Evolutionary conservation across 305 asterid genomes (phyloP), one percentile per base, ranked within the genome.

Genomic region (Solanum hybrid): DNA sequence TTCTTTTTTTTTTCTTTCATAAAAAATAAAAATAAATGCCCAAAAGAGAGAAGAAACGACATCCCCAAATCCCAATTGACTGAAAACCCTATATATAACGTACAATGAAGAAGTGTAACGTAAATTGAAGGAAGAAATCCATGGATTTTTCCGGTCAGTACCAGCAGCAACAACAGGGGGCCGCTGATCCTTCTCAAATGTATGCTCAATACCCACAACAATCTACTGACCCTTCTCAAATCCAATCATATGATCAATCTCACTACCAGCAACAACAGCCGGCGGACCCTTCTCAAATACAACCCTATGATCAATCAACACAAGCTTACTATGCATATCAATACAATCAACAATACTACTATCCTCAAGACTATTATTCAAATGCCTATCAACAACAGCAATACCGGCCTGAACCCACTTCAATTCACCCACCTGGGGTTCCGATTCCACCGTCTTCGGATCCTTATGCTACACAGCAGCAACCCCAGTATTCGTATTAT

Each of bases 291-390:
- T 90, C 92, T 91, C 93, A 92, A 75, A 76, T 84, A 10, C 87
- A 89, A 46, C 29, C 89, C 1, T 89, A 91, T 79, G 87, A 90
- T 88, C 94, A 88, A 72, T 46, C 91, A 46, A 17, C 92, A 16
- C 91, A 89, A 60, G 75, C 89, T n/a, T 90, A 91, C 80, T 91
- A 92, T 88, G 46, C 94, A 29, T 37, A 72, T 77, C 84, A 75
- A 26, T 24, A 56, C 37, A 36, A 64, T 35, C 90, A 88, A 56
- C 86, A 37, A n/a, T 66, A 80, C 16, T 64, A 85, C 37, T 82
- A 82, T 82, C 40, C 46, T 32, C 76, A 56, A 85, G 32, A 20
- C 11, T 80, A 88, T 35, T 88, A 88, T 64, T 46, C 89, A 51
- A 88, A 76, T 78, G 79, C 85, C 4, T 88, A 88, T 81, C 90